These are phyloP conservation scores for Botrytis fragariae DNA, from an alignment of 2,329 filamentous ascomycete genomes.

Conservation along the genomic window DNA sequence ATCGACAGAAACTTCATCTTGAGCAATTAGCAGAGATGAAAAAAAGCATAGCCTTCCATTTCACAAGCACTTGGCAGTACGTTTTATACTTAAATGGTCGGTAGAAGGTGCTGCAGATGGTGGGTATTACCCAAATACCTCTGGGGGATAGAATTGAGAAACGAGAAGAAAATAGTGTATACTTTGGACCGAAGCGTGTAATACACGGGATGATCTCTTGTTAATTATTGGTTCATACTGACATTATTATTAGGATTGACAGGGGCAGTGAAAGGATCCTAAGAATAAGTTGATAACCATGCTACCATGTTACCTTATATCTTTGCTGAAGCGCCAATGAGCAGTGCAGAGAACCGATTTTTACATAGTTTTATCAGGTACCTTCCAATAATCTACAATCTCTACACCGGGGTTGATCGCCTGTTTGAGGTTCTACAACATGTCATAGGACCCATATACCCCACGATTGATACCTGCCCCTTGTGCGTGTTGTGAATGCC, in stretches of 20 bases:
- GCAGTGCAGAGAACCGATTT: not conserved
- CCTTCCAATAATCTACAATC: slow-evolving; percentile 6
- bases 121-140: slow-evolving; percentile 1
- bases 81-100: not conserved
- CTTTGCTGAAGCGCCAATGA: not conserved
- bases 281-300: not conserved
- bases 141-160: not conserved
- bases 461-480: not conserved
- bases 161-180: not conserved
- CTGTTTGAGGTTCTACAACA: not conserved
- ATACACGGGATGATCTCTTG: slow-evolving; percentile 10
- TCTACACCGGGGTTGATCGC: not conserved
- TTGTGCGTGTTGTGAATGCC: not conserved
- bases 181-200: not conserved
- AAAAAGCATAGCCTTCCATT: not conserved
- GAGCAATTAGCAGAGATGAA: not conserved
- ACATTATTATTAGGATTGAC: not conserved
- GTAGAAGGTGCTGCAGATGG: not conserved
- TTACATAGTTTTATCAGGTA: not conserved
- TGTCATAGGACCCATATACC: slow-evolving; percentile 16
- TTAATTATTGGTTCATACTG: slow-evolving; percentile 3
- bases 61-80: not conserved
- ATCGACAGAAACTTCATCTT: slow-evolving; percentile 13
- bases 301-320: not conserved
- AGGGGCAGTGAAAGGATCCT: not conserved